These are phyloP conservation scores for Centaurea solstitialis DNA, from an alignment of 129 eudicot species.

Conservation along the genomic window DNA sequence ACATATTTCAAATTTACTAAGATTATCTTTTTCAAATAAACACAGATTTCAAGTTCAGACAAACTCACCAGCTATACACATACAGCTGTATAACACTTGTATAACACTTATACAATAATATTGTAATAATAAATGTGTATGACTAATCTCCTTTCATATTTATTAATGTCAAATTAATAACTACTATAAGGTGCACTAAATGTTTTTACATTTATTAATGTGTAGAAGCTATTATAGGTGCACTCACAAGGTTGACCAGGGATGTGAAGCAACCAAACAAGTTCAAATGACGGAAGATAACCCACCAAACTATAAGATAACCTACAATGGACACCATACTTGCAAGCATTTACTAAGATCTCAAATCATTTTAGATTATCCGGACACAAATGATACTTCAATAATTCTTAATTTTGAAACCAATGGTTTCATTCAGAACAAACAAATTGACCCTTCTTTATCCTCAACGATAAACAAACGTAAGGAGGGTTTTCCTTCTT, in stretches of 20 bases:
- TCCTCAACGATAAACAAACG: neutral
- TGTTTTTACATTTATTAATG: neutral
- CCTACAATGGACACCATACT: conserved; percentile 49
- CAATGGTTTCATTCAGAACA: neutral
- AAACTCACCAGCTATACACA: neutral
- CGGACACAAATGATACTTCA: conserved; percentile 21
- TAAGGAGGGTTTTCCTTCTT: neutral
- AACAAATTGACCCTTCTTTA: conserved; percentile 2
- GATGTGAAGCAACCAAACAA: conserved; percentile 57
- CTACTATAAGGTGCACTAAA: no score
- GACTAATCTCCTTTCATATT: neutral
- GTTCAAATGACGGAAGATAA: conserved; percentile 48
- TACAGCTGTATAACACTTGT: no score
- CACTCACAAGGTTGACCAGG: conserved; percentile 66
- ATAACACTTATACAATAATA: neutral
- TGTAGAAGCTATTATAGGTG: conserved; percentile 70
- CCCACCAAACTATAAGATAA: conserved; percentile 39
- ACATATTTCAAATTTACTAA: neutral
- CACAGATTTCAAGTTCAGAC: neutral
- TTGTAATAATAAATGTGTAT: neutral
- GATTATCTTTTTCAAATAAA: neutral
- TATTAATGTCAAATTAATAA: no score
- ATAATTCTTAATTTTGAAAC: conserved; percentile 39
- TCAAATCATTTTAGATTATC: conserved; percentile 27
- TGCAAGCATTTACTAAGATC: conserved; percentile 32